Base-by-base conservation (phyloP, 129 eudicot genomes). In the Flaveria bidentis region DNA sequence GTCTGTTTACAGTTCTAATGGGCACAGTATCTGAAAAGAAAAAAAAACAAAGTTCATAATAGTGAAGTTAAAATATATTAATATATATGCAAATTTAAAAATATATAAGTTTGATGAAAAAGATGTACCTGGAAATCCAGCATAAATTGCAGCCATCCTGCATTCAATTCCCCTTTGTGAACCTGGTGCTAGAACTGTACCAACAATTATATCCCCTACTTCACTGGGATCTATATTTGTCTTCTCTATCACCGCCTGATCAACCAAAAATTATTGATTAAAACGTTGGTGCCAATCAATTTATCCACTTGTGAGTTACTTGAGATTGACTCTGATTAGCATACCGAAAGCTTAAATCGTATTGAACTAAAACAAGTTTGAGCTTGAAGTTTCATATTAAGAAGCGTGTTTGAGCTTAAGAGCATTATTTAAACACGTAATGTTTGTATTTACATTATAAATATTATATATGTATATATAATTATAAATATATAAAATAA, bases 101-200 rank as follows among this genome's bases (percentile, higher is more conserved):
- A 36, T 45, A 17, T 41, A 44, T 14, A 17, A 30, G 41, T 36
- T 36, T 36, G 16, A 16, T 16, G 0, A 61, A 75, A 6, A 12
- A 25, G 16, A 23, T 14, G 22, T 65, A 91, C 97, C 97, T 47
- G 97, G 97, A 72, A 91, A 89, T 78, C 97, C 97, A 45, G 97
- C 97, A 81, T 85, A 91, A 12, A 88, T 61, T 69, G 97, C 87
- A 52, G 96, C 97, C 96, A 91, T 91, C 67, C 97, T 80, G 74
- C 97, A 91, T 53, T 91, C 97, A 1, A 79, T 91, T 56, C 89
- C 97, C 80, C 96, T 87, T 28, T 71, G 78, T 11, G 97, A 91
- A 75, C 97, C 97, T 50, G 96, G 96, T 69, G 96, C 91, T 73
- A 91, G 45, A 78, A 91, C 96, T 25, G 97, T 87, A 42, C 97